Evolutionary conservation across 1,139 yeast genomes (phyloP), one percentile per base, ranked within the genome.

Genomic region (Pneumocystis oryctolagi): DNA sequence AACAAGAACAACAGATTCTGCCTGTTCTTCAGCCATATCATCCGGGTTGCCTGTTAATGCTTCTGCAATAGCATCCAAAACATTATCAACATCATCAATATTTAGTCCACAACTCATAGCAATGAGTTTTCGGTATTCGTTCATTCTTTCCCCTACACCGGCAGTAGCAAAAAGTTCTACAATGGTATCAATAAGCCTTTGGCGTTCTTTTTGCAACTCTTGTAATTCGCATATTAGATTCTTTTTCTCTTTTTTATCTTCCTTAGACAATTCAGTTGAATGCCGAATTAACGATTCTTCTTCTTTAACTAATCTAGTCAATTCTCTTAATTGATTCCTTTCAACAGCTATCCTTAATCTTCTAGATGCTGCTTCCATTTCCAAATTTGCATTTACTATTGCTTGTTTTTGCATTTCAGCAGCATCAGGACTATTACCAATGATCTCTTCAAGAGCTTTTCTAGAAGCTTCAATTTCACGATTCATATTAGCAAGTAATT

Each of bases 101-200:
- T 83, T 82, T 65, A 89, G 79, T 2, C 89, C 95, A 69, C 97
- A 89, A 65, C 94, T 85, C 66, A 84, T 80, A 62, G 96, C 84
- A 60, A 92, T 84, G 67, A 92, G 78, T 70, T 83, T 83, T 68
- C 95, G 80, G 75, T 89, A 90, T 70, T 88, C 86, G 71, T 84
- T 82, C 82, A 89, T 84, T 73, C 86, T 87, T 61, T 78, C 82
- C 3, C 77, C 76, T 25, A 75, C 75, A 4, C 78, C 77, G 4
- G 78, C 77, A 14, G 73, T 72, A 12, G 83, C 80, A 69, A 79
- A 78, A 56, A 79, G 72, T 58, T 73, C 75, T 30, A 82, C 76
- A 16, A 80, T 76, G 62, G 78, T 79, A 35, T 73, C 74, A 8
- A 80, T 78, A 59, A 76, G 73, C 61, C 71, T 70, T 66, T 76